Percentiles rank a stretch among this genome's conserved stretches.
phyloP scores from a whole-genome alignment of 2,329 filamentous ascomycete species.

The Neurospora crassa region DNA sequence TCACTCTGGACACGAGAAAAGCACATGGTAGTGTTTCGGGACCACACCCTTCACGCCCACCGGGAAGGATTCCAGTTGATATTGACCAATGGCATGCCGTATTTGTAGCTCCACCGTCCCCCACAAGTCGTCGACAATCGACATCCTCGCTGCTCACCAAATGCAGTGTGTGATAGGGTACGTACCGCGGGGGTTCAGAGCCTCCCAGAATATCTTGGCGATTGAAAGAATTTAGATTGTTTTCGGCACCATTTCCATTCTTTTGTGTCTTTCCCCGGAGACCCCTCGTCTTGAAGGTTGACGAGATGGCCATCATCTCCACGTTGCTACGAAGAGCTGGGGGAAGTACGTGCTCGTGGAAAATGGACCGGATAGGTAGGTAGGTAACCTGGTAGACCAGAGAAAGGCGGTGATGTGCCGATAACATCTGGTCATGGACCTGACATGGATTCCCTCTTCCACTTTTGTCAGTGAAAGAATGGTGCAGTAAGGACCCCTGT shows the following conservation, averaged over 20 bases:
- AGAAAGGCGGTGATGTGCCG: background rate
- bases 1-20: background rate
- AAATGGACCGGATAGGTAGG: background rate
- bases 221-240: background rate
- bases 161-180: background rate
- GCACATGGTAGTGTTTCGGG: background rate
- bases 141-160: background rate
- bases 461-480: background rate
- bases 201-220: background rate
- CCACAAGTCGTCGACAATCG: background rate
- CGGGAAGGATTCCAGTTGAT: background rate
- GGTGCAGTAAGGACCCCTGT: no score
- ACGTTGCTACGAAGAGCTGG: background rate
- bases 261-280: background rate
- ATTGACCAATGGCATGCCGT: background rate
- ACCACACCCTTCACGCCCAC: background rate
- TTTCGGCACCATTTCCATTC: background rate
- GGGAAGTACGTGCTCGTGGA: background rate
- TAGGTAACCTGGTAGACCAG: no score
- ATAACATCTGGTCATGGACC: background rate
- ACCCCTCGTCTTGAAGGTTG: background rate
- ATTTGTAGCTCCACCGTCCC: background rate
- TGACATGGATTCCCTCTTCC: background rate
- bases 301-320: background rate
- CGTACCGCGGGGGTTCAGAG: background rate